Evolutionary conservation across 176 grass and related monocot species (phyloP).

Genomic region (Zizania latifolia): DNA sequence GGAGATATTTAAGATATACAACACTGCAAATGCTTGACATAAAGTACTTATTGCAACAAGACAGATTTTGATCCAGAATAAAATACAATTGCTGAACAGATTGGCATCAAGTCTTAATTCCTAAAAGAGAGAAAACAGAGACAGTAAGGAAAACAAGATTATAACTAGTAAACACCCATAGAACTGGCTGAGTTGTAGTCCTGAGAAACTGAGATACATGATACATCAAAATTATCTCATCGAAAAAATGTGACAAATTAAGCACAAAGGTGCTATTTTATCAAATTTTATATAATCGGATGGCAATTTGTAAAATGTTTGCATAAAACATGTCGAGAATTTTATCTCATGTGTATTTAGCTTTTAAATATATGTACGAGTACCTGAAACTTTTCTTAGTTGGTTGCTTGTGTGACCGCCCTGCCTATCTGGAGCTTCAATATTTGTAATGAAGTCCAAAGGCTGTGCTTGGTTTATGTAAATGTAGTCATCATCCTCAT

Average conservation of each 20-base stretch:
- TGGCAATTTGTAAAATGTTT: not conserved
- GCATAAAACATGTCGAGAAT: not conserved
- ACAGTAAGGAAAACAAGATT: not conserved
- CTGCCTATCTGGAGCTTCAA: slow-evolving; percentile 26
- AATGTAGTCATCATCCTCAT: slow-evolving; percentile 67
- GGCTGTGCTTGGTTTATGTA: slow-evolving; percentile 38
- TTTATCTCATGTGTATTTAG: not conserved
- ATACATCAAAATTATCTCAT: not conserved
- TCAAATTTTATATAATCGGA: not conserved
- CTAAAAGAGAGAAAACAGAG: not conserved
- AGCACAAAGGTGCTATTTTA: not conserved
- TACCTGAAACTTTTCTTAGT: slow-evolving; percentile 32
- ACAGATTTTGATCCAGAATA: not conserved
- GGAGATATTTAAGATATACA: not conserved
- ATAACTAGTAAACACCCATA: not conserved
- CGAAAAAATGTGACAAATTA: not conserved
- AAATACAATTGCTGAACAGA: not conserved
- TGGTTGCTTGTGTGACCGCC: slow-evolving; percentile 17
- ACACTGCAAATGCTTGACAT: not conserved
- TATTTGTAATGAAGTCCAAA: slow-evolving; percentile 8
- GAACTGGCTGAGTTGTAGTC: not conserved
- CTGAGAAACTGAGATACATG: too few relatives aligned
- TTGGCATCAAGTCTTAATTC: not conserved
- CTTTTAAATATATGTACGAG: slow-evolving; percentile 23
- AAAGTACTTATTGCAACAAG: not conserved